These are phyloP conservation scores for Arthrobotrys megalospora DNA, from an alignment of 2,329 filamentous ascomycete genomes.

Conservation along the genomic window DNA sequence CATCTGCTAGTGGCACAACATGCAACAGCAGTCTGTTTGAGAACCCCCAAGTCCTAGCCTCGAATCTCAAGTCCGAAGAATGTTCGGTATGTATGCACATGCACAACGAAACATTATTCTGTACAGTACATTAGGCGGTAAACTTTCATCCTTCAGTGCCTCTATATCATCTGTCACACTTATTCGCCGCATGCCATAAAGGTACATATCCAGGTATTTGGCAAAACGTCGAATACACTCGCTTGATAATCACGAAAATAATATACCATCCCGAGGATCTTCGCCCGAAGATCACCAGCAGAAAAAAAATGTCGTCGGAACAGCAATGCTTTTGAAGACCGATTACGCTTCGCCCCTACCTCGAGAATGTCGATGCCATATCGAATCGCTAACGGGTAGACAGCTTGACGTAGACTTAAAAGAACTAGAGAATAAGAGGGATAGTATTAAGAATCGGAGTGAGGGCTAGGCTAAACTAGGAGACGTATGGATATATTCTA, in stretches of 20 bases:
- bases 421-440: too few relatives aligned
- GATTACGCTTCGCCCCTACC: constrained; percentile 19
- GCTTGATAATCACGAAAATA: constrained; percentile 18
- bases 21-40: too few relatives aligned
- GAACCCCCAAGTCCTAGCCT: too few relatives aligned
- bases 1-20: too few relatives aligned
- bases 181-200: constrained; percentile 9
- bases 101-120: not conserved
- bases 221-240: constrained; percentile 1
- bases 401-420: too few relatives aligned
- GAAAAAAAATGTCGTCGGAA: constrained; percentile 26
- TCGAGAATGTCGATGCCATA: too few relatives aligned
- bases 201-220: constrained; percentile 37
- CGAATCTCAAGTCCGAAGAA: too few relatives aligned
- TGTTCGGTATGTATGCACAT: not conserved
- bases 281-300: constrained; percentile 20
- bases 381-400: too few relatives aligned
- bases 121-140: not conserved
- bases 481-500: too few relatives aligned
- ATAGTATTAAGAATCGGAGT: too few relatives aligned
- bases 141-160: constrained; percentile 22
- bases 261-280: constrained; percentile 28
- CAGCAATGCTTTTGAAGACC: constrained; percentile 32
- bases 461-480: too few relatives aligned
- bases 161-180: constrained; percentile 26